These are phyloP conservation scores for Dichomitus squalens DNA, from an alignment of 1,284 basidiomycete genomes.

Conservation along the genomic window DNA sequence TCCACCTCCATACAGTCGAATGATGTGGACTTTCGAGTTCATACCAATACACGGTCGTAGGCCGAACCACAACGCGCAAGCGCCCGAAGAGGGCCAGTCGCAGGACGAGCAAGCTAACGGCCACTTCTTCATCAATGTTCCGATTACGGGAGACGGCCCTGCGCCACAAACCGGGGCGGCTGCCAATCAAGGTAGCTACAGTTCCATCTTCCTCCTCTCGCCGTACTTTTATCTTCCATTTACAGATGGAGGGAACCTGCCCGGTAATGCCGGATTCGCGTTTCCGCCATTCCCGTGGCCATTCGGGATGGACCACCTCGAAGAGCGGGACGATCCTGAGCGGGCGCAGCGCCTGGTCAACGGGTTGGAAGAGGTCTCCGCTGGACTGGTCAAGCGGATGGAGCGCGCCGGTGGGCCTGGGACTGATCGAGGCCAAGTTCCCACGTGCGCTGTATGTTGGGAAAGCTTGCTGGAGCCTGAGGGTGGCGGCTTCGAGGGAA, in stretches of 20 bases:
- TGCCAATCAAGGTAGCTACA: not conserved
- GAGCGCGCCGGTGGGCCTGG: constrained; percentile 54
- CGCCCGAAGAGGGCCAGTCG: not conserved
- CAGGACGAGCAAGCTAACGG: constrained; percentile 2
- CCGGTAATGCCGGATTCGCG: constrained; percentile 8
- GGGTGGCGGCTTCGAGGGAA: constrained; percentile 39
- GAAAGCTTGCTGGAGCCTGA: constrained; percentile 61
- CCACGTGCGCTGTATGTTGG: constrained; percentile 76
- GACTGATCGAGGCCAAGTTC: constrained; percentile 40
- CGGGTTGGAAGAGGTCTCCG: constrained; percentile 65
- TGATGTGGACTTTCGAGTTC: constrained; percentile 29
- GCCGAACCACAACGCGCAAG: not conserved
- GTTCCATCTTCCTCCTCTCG: constrained; percentile 2
- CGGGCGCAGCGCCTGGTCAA: constrained; percentile 61
- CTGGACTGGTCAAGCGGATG: constrained; percentile 66
- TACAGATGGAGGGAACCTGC: constrained; percentile 14
- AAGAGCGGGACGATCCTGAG: constrained; percentile 63
- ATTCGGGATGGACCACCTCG: constrained; percentile 33
- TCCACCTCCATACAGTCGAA: constrained; percentile 11
- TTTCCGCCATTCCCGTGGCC: constrained; percentile 20
- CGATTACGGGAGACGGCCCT: constrained; percentile 10
- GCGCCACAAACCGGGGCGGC: constrained; percentile 8
- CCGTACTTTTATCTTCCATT: constrained; percentile 11
- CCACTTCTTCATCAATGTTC: constrained; percentile 23
- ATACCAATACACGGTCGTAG: constrained; percentile 6